Conservation (phyloP, 345 rosid genomes). For the Rhizophora apiculata region DNA sequence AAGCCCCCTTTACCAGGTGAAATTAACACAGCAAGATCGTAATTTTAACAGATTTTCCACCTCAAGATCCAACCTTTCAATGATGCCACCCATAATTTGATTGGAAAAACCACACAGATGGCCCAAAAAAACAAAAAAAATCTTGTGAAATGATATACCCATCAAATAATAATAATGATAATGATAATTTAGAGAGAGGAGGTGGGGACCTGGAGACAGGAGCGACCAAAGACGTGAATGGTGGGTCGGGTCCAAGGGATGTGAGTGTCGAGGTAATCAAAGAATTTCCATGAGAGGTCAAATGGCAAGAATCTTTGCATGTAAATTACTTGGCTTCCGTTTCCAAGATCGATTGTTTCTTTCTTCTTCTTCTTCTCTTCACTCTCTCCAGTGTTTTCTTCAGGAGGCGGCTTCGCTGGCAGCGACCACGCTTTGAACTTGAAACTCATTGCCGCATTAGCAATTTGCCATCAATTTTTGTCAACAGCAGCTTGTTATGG, state of each 20-base stretch:
- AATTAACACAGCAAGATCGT: not conserved
- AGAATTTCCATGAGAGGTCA: constrained; percentile 61
- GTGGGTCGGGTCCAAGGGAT: constrained; percentile 90
- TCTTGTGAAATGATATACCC: not conserved
- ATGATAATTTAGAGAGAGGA: not conserved
- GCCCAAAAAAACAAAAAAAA: not conserved
- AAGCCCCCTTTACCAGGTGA: not conserved
- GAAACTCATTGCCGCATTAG: constrained; percentile 27
- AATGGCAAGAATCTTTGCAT: constrained; percentile 48
- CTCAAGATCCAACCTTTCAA: not conserved
- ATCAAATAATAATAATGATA: not conserved
- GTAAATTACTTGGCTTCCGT: constrained; percentile 62
- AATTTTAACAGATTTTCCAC: not conserved
- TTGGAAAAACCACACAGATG: not conserved
- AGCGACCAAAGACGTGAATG: constrained; percentile 64
- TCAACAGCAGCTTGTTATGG: too few species aligned
- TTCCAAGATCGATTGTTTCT: constrained; percentile 51
- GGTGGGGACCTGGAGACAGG: constrained; percentile 59
- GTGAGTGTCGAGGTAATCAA: constrained; percentile 61
- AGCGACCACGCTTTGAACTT: constrained; percentile 17
- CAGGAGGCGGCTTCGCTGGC: constrained; percentile 5
- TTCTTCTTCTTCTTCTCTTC: constrained; percentile 3
- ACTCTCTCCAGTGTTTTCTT: not conserved
- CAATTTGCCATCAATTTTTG: too few species aligned
- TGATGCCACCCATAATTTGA: not conserved